These are phyloP conservation scores for Penicillium sp. DNA, from an alignment of 2,329 filamentous ascomycete species.

Conservation along the genomic window DNA sequence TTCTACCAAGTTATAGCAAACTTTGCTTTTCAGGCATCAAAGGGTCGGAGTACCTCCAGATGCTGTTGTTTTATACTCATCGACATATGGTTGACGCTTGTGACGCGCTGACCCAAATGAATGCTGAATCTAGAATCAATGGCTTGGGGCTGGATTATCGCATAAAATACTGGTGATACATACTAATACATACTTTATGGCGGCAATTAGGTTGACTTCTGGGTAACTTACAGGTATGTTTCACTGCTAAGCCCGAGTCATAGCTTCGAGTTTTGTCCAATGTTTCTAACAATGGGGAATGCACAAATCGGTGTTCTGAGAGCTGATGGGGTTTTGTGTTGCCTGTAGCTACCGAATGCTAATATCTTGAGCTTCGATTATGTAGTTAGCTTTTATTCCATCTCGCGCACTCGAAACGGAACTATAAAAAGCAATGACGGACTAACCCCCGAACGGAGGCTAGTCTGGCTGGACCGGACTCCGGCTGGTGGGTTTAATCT, in stretches of 20 bases:
- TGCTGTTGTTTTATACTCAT: not conserved
- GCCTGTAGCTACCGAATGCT: not conserved
- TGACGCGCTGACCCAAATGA: not conserved
- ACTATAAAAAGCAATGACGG: conserved; percentile 18
- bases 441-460: conserved; percentile 12
- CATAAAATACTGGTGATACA: not conserved
- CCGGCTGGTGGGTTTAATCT: conserved; percentile 16
- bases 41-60: not conserved
- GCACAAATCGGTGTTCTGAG: not conserved
- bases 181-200: not conserved
- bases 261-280: not conserved
- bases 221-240: conserved; percentile 10
- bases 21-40: too few relatives aligned
- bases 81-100: not conserved
- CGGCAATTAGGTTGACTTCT: not conserved
- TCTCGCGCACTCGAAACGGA: not conserved
- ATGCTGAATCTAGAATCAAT: not conserved
- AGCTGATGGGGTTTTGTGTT: not conserved
- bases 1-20: not conserved
- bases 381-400: not conserved
- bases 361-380: not conserved
- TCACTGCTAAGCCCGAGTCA: not conserved
- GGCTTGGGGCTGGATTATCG: not conserved
- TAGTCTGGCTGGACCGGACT: conserved; percentile 17
- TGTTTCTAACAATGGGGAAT: not conserved